These are phyloP conservation scores for Clathrospora elynae DNA, from an alignment of 2,329 filamentous ascomycete genomes.

Conservation along the genomic window DNA sequence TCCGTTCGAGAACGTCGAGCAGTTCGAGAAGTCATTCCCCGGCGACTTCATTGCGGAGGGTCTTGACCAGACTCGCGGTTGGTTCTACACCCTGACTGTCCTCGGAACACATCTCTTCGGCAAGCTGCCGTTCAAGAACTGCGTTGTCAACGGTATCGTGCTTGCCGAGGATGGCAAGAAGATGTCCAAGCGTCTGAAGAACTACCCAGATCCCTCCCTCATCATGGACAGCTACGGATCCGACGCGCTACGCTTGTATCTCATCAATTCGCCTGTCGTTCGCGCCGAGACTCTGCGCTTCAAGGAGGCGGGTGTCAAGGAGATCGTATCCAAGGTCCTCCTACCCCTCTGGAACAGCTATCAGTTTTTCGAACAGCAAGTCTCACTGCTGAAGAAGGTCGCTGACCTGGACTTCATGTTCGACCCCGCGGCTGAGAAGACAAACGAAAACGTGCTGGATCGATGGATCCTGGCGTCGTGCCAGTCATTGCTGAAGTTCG, in stretches of 20 bases:
- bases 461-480: conserved; percentile 92
- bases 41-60: conserved; percentile 95
- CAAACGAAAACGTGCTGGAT: conserved; percentile 92
- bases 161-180: conserved; percentile 96
- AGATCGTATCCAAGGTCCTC: conserved; percentile 89
- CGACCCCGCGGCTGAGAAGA: conserved; percentile 73
- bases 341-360: conserved; percentile 95
- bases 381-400: conserved; percentile 83
- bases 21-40: conserved; percentile 80
- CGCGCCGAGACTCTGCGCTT: conserved; percentile 88
- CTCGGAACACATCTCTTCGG: conserved; percentile 87
- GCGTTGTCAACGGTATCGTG: conserved; percentile 94
- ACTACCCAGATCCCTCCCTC: conserved; percentile 85
- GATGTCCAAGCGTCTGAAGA: conserved; percentile 97
- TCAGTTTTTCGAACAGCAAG: conserved; percentile 93
- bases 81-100: conserved; percentile 94
- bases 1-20: conserved; percentile 85
- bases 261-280: conserved; percentile 96
- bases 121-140: conserved; percentile 87
- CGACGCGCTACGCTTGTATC: conserved; percentile 89
- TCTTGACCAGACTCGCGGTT: conserved; percentile 90
- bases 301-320: conserved; percentile 90
- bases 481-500: conserved; percentile 87
- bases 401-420: conserved; percentile 77
- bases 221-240: conserved; percentile 89